Base-by-base conservation (phyloP, 768 basidiomycete genomes). In the Megacollybia marginata region DNA sequence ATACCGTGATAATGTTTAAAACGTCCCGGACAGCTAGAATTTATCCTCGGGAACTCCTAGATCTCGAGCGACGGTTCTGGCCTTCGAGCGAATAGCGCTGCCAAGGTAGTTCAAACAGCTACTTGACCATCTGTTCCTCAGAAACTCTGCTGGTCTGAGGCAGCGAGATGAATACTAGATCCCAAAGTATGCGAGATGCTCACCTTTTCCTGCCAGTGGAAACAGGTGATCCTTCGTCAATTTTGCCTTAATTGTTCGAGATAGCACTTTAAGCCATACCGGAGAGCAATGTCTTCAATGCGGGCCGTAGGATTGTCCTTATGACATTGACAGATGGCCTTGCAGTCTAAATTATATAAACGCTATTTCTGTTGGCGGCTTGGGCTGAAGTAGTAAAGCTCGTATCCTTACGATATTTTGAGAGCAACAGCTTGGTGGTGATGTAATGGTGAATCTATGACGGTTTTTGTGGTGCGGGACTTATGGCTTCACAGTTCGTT, bases 1-100 rank as follows among this genome's bases (percentile, higher is more conserved):
- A 83, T 79, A 52, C 75, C 75, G 53, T 75, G 70, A 48, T 82
- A 73, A 51, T 70, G 67, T 64, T 82, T 82, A 71, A 81, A 83
- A 56, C 78, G 79, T 57, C 80, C 80, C 43, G 83, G 67, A 82
- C 80, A 83, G 5, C 80, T 78, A 28, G 74, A 83, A 83, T 61
- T 72, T 68, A 65, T 58, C 18, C 20, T 32, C 44, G 9, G 44
- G 7, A 3, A 45, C 20, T 15, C 15, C 13, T n/a, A 19, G 18
- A 32, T 45, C 44, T 19, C 28, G 13, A 13, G 18, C 28, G 20
- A 45, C 15, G 6, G 18, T 7, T 19, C 9, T 45, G 18, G 44
- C 44, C 20, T 45, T 45, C 7, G 15, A 15, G 15, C 20, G 18
- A 13, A 45, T n/a, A 23, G 20, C 44, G 13, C 9, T 65, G 55